These are phyloP conservation scores for Sambucus nigra DNA, from an alignment of 129 eudicot genomes.

Conservation along the genomic window DNA sequence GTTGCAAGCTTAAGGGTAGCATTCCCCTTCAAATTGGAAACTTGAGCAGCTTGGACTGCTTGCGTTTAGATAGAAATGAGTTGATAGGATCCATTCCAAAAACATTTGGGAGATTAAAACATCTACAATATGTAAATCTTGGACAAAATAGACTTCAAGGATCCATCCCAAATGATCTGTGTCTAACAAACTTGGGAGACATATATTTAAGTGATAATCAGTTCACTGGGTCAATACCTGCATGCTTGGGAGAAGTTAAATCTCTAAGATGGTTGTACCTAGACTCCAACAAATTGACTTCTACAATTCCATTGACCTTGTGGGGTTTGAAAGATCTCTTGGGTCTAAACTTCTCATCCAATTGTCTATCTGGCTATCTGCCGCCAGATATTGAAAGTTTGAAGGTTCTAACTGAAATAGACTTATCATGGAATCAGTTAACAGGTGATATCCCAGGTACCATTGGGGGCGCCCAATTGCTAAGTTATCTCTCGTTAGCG, in stretches of 20 bases:
- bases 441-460: slow-evolving; percentile 14
- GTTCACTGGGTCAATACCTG: slow-evolving; percentile 12
- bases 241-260: slow-evolving; percentile 19
- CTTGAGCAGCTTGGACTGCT: background rate
- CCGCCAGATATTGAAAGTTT: slow-evolving; percentile 8
- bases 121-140: background rate
- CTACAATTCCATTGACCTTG: slow-evolving; percentile 12
- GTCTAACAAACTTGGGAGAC: slow-evolving; percentile 9
- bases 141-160: background rate
- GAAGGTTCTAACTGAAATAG: slow-evolving; percentile 12
- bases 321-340: slow-evolving; percentile 19
- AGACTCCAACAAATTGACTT: slow-evolving; percentile 19
- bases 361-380: slow-evolving; percentile 7
- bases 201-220: slow-evolving; percentile 3
- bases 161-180: slow-evolving; percentile 3
- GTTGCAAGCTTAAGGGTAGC: background rate
- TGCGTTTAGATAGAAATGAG: background rate
- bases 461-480: slow-evolving; percentile 10
- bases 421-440: too few relatives aligned
- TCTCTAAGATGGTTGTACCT: slow-evolving; percentile 5
- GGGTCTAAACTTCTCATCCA: slow-evolving; percentile 14
- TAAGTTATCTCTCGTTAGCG: slow-evolving; percentile 12
- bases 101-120: slow-evolving; percentile 2
- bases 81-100: background rate
- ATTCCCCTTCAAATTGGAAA: background rate